Percentiles rank a stretch among this genome's conserved stretches.
Conservation (phyloP, 192 early-diverging fungal genomes). For the Coemansia guatemalensis region DNA sequence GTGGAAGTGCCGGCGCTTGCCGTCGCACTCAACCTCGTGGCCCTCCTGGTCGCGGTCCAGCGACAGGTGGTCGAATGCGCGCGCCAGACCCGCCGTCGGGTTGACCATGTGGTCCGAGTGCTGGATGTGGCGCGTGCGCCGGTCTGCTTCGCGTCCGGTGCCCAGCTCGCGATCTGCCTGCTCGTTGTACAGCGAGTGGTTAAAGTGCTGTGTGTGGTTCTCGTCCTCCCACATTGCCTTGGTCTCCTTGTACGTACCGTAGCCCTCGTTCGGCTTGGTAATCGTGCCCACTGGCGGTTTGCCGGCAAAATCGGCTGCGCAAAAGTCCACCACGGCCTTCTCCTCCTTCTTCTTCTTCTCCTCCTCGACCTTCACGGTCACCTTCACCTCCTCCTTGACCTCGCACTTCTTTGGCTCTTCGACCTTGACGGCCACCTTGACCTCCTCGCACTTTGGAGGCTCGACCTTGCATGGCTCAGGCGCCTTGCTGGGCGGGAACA, state of each 20-base stretch:
- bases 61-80: constrained; percentile 54
- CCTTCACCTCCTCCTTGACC: constrained; percentile 41
- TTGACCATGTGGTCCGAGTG: constrained; percentile 56
- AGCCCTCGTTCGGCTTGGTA: constrained; percentile 54
- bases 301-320: constrained; percentile 42
- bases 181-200: constrained; percentile 59
- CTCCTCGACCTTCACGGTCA: constrained; percentile 47
- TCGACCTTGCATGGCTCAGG: constrained; percentile 39
- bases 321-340: constrained; percentile 47
- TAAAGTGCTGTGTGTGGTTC: constrained; percentile 56
- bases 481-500: constrained; percentile 53
- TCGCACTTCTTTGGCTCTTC: constrained; percentile 34
- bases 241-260: constrained; percentile 57
- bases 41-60: constrained; percentile 55
- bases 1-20: constrained; percentile 52
- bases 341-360: constrained; percentile 38
- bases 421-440: constrained; percentile 49
- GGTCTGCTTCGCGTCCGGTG: constrained; percentile 39
- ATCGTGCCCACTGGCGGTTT: constrained; percentile 48
- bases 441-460: constrained; percentile 30
- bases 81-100: constrained; percentile 47
- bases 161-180: constrained; percentile 53
- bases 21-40: constrained; percentile 52
- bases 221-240: constrained; percentile 58
- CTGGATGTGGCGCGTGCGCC: constrained; percentile 53